Percentiles rank a stretch among this genome's conserved stretches.
phyloP scores from a whole-genome alignment of 306 rosid species.

The Amphicarpaea edgeworthii region DNA sequence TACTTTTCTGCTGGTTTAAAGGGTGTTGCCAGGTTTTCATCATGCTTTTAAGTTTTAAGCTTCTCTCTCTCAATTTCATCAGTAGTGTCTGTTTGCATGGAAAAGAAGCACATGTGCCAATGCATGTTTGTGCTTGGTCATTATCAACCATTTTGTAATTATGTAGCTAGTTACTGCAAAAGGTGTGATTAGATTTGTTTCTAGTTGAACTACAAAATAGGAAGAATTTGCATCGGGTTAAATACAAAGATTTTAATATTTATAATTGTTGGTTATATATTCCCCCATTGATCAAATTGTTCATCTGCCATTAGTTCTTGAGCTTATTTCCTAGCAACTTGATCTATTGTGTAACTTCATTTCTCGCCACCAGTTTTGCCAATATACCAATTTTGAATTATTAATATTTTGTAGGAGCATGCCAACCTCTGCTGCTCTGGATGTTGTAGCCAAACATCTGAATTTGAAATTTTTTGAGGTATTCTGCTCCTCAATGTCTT shows the following conservation, averaged over 20 bases:
- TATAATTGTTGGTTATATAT: conserved; percentile 2
- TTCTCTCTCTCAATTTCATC: background rate
- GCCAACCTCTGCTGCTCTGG: conserved; percentile 99
- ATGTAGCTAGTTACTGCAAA: conserved; percentile 23
- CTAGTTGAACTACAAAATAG: conserved; percentile 31
- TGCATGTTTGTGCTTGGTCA: conserved; percentile 19
- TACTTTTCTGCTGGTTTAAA: conserved; percentile 93
- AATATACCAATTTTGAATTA: conserved; percentile 27
- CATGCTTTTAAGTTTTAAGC: conserved; percentile 30
- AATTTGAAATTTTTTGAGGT: conserved; percentile 98
- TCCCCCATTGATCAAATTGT: conserved; percentile 14
- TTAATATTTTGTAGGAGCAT: conserved; percentile 79
- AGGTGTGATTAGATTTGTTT: conserved; percentile 5
- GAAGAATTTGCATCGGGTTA: conserved; percentile 29
- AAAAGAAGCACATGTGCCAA: conserved; percentile 5
- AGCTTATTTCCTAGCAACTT: conserved; percentile 32
- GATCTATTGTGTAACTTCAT: conserved; percentile 7
- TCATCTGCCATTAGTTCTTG: conserved; percentile 29
- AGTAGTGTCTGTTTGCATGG: conserved; percentile 9
- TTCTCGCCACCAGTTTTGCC: conserved; percentile 14
- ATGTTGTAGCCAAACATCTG: conserved; percentile 93
- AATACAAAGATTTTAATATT: background rate
- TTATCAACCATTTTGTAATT: conserved; percentile 6
- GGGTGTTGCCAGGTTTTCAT: conserved; percentile 96
- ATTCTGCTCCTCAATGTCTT: conserved; percentile 32